A percentile compares a stretch with the other conserved stretches of the same genome.
Conservation (phyloP, 805 yeast genomes). For the Tetrapisispora namnaoensis region DNA sequence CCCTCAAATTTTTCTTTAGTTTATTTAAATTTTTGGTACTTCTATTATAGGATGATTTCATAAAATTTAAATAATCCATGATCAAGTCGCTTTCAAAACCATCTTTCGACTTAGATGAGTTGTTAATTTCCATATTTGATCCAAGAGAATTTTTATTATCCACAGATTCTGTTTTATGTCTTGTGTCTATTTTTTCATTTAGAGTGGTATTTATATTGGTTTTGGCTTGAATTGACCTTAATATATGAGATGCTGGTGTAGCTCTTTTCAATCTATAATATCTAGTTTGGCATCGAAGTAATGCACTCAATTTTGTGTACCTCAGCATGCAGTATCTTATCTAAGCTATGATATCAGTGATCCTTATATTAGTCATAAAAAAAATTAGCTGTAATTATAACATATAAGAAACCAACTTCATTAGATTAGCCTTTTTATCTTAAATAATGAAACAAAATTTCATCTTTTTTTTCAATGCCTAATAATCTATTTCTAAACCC, state of each 20-base stretch:
- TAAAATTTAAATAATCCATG: conserved; percentile 17
- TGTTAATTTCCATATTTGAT: background rate
- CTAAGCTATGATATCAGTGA: background rate
- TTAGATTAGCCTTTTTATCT: too few relatives aligned
- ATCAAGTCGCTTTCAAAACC: conserved; percentile 15
- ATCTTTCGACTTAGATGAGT: conserved; percentile 3
- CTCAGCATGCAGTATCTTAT: background rate
- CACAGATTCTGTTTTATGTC: background rate
- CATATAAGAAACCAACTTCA: too few relatives aligned
- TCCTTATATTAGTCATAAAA: background rate
- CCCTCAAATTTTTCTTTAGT: conserved; percentile 6
- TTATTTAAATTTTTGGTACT: conserved; percentile 14
- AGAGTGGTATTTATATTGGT: background rate
- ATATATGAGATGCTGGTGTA: background rate
- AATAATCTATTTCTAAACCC: too few relatives aligned
- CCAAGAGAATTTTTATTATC: background rate
- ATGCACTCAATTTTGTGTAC: background rate
- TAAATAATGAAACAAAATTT: too few relatives aligned
- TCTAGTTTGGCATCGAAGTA: background rate
- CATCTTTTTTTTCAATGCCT: too few relatives aligned
- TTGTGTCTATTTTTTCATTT: background rate
- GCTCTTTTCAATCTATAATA: background rate
- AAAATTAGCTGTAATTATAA: too few relatives aligned
- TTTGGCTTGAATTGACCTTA: background rate
- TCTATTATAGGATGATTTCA: conserved; percentile 18